Conservation (phyloP, 1,284 basidiomycete species). For the Ceratobasidium papillatum region DNA sequence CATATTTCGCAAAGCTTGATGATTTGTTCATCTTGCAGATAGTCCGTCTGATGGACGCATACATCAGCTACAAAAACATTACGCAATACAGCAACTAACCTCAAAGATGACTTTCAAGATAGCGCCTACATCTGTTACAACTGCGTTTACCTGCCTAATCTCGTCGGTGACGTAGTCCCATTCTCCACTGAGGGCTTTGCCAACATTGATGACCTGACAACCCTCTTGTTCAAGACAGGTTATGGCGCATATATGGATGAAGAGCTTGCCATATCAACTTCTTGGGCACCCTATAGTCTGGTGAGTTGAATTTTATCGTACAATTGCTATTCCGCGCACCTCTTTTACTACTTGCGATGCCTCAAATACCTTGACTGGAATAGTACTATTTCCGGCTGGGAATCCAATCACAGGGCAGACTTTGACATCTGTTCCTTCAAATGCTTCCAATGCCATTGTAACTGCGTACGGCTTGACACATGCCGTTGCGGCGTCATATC, state of each 20-base stretch:
- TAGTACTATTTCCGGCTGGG: constrained; percentile 46
- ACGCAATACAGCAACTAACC: constrained; percentile 10
- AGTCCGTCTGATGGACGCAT: constrained; percentile 41
- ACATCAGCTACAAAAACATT: neutral
- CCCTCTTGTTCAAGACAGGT: neutral
- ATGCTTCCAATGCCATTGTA: constrained; percentile 43
- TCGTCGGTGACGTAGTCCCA: constrained; percentile 47
- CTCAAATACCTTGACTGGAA: constrained; percentile 42
- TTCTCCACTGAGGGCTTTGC: constrained; percentile 46
- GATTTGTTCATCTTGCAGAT: constrained; percentile 45
- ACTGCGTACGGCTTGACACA: constrained; percentile 47
- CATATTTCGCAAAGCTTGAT: constrained; percentile 47
- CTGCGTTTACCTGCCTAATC: constrained; percentile 46
- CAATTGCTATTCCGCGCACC: neutral
- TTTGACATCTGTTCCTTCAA: constrained; percentile 42
- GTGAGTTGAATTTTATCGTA: neutral
- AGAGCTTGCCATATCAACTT: constrained; percentile 46
- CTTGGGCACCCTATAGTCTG: constrained; percentile 41
- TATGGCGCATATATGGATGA: neutral
- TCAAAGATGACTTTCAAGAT: constrained; percentile 48
- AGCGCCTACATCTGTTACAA: constrained; percentile 42
- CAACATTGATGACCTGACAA: constrained; percentile 44
- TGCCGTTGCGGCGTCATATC: constrained; percentile 45
- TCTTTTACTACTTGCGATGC: constrained; percentile 38
- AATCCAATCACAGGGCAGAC: constrained; percentile 47